These are phyloP conservation scores for Cladosporium cucumerinum DNA, from an alignment of 2,329 filamentous ascomycete species.

Conservation along the genomic window DNA sequence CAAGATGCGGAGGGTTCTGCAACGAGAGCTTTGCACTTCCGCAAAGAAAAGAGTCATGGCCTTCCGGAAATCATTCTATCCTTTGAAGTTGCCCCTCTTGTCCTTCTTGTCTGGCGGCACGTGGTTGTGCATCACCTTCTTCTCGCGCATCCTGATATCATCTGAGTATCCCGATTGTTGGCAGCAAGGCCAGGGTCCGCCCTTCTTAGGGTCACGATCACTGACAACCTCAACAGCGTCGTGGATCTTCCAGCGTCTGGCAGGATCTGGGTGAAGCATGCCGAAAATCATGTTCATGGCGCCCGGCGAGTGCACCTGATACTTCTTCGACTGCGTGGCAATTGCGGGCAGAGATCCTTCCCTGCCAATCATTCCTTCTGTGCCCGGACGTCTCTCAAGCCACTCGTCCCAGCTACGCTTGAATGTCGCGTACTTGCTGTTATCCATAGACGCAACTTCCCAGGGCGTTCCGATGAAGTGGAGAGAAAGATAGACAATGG, in stretches of 20 bases:
- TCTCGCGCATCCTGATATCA: slow-evolving; percentile 36
- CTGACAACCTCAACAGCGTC: slow-evolving; percentile 61
- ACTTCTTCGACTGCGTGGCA: slow-evolving; percentile 62
- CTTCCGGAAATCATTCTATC: not conserved
- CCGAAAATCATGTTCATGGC: slow-evolving; percentile 69
- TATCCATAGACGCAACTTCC: slow-evolving; percentile 59
- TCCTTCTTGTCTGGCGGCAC: slow-evolving; percentile 38
- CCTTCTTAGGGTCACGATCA: slow-evolving; percentile 20
- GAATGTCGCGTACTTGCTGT: slow-evolving; percentile 61
- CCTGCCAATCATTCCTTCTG: slow-evolving; percentile 47
- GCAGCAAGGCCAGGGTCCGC: slow-evolving; percentile 27
- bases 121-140: slow-evolving; percentile 44
- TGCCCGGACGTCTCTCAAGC: slow-evolving; percentile 54
- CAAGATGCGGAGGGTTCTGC: not conserved
- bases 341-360: slow-evolving; percentile 43
- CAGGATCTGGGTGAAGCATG: slow-evolving; percentile 79
- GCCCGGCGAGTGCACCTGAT: slow-evolving; percentile 64
- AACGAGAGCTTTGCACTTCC: not conserved
- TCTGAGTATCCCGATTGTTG: slow-evolving; percentile 33
- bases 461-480: slow-evolving; percentile 71
- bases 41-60: not conserved
- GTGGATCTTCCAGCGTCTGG: slow-evolving; percentile 64
- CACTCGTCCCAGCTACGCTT: slow-evolving; percentile 67
- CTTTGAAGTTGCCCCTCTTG: slow-evolving; percentile 28
- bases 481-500: slow-evolving; percentile 77